Evolutionary conservation across 495 filamentous ascomycete species (phyloP).

Genomic region (Clavariopsis aquatica): DNA sequence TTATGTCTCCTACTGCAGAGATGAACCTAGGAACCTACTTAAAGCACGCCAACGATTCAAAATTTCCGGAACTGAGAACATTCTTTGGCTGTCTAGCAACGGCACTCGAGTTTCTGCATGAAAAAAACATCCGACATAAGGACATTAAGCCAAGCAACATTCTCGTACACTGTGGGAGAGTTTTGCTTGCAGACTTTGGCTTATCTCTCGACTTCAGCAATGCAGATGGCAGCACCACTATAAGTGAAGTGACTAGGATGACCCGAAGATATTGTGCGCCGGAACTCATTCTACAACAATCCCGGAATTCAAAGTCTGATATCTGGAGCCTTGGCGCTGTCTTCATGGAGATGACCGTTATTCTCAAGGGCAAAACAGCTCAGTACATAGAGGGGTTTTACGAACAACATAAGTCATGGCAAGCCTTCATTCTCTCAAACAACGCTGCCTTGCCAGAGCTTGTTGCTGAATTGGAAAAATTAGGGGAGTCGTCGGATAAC

Average conservation of each 20-base stretch:
- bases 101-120: slow-evolving; percentile 47
- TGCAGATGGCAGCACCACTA: slow-evolving; percentile 36
- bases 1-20: slow-evolving; percentile 45
- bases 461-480: slow-evolving; percentile 12
- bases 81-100: slow-evolving; percentile 49
- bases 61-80: slow-evolving; percentile 25
- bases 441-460: not conserved
- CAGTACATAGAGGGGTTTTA: slow-evolving; percentile 19
- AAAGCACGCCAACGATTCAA: not conserved
- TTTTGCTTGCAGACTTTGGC: slow-evolving; percentile 51
- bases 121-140: slow-evolving; percentile 43
- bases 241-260: slow-evolving; percentile 28
- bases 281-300: slow-evolving; percentile 39
- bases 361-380: slow-evolving; percentile 36
- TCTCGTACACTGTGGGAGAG: slow-evolving; percentile 41
- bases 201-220: slow-evolving; percentile 42
- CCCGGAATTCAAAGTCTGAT: slow-evolving; percentile 43
- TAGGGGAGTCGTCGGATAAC: slow-evolving; percentile 15
- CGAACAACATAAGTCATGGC: slow-evolving; percentile 5
- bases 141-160: slow-evolving; percentile 54
- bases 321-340: slow-evolving; percentile 50
- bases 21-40: slow-evolving; percentile 37
- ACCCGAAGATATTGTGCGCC: slow-evolving; percentile 42
- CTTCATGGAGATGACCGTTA: slow-evolving; percentile 48
- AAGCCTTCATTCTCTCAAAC: slow-evolving; percentile 15